A percentile compares a stretch with the other conserved stretches of the same genome.
These are phyloP conservation scores for Ogataea ramenticola DNA, from an alignment of 805 yeast species.

Conservation along the genomic window DNA sequence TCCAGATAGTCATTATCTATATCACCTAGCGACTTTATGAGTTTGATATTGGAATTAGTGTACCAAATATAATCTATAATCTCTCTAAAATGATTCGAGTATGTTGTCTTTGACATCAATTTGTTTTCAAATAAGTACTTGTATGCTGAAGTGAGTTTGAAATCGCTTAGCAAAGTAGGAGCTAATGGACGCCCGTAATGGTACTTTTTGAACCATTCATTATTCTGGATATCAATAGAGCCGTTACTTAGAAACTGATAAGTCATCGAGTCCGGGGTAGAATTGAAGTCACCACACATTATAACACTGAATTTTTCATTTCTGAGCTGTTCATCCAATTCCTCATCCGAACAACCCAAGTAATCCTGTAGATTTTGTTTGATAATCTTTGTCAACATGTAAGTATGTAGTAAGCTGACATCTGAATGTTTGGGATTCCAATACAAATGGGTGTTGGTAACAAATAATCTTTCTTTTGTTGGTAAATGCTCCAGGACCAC, in stretches of 20 bases:
- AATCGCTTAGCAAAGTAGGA: not conserved
- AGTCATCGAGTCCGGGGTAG: slow-evolving; percentile 42
- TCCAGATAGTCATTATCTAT: slow-evolving; percentile 28
- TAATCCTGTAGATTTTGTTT: slow-evolving; percentile 20
- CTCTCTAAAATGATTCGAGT: slow-evolving; percentile 41
- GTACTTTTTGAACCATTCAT: slow-evolving; percentile 9
- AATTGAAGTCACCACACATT: slow-evolving; percentile 53
- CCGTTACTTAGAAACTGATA: slow-evolving; percentile 27
- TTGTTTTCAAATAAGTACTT: slow-evolving; percentile 15
- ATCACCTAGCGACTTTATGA: slow-evolving; percentile 45
- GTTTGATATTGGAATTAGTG: slow-evolving; percentile 29
- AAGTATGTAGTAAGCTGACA: slow-evolving; percentile 47
- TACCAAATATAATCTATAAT: slow-evolving; percentile 57
- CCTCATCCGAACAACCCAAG: slow-evolving; percentile 6
- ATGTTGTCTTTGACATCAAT: slow-evolving; percentile 31
- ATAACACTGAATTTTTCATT: slow-evolving; percentile 28
- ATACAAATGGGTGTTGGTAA: slow-evolving; percentile 55
- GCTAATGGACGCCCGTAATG: not conserved
- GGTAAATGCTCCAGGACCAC: slow-evolving; percentile 37
- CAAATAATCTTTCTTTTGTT: slow-evolving; percentile 33
- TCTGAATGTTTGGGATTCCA: slow-evolving; percentile 49
- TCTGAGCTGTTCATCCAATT: slow-evolving; percentile 9
- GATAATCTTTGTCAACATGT: slow-evolving; percentile 31
- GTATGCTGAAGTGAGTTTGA: slow-evolving; percentile 21
- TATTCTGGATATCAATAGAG: slow-evolving; percentile 11